Conservation (phyloP, 768 basidiomycete genomes). For the Leucosporidium yakuticum region DNA sequence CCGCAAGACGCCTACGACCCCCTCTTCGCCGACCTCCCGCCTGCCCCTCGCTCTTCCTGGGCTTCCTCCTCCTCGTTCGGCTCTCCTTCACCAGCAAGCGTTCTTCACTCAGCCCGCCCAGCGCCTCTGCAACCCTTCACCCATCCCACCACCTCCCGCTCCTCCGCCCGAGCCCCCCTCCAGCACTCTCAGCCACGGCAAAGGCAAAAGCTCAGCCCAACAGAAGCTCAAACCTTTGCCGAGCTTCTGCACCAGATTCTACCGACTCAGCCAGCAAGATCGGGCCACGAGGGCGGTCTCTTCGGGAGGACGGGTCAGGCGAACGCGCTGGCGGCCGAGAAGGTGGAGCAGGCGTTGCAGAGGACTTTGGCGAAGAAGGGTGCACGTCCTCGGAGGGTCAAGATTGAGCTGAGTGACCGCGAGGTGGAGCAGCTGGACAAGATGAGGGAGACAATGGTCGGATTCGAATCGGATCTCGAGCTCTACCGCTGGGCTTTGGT, state of each 20-base stretch:
- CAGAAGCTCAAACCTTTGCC: slow-evolving; percentile 27
- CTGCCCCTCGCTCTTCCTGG: too few species aligned
- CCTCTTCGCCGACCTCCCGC: too few species aligned
- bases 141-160: too few species aligned
- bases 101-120: too few species aligned
- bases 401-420: neutral
- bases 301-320: neutral
- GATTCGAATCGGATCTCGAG: slow-evolving; percentile 61
- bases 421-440: slow-evolving; percentile 50
- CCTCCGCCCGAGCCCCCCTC: too few species aligned
- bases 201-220: slow-evolving; percentile 16
- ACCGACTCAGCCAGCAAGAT: slow-evolving; percentile 1
- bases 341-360: neutral
- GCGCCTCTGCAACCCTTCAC: too few species aligned
- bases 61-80: too few species aligned
- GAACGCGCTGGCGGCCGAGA: slow-evolving; percentile 15
- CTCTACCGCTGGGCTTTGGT: slow-evolving; percentile 66
- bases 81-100: too few species aligned
- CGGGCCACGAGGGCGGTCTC: neutral
- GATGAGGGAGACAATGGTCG: slow-evolving; percentile 65
- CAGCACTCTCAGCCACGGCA: slow-evolving; percentile 2
- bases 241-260: slow-evolving; percentile 30
- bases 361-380: neutral
- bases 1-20: too few species aligned
- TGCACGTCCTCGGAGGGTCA: neutral